Evolutionary conservation across 352 stramenopile genomes (phyloP).

Genomic region (Phytopythium montanum): DNA sequence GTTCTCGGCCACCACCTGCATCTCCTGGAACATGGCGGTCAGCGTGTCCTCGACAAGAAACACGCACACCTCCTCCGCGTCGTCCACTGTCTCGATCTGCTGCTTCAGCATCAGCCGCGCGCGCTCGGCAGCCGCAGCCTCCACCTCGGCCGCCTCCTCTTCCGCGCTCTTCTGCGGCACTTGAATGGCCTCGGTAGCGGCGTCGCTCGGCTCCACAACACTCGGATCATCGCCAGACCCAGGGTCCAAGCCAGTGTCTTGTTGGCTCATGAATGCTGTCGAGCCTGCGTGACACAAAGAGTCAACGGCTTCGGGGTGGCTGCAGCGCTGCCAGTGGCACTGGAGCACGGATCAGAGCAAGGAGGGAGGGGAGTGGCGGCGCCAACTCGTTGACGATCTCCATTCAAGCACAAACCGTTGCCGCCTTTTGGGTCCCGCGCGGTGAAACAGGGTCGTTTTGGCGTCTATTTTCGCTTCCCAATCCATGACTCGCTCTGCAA

Average conservation of each 20-base stretch:
- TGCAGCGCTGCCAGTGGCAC: not conserved
- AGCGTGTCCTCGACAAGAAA: constrained; percentile 30
- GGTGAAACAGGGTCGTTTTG: not conserved
- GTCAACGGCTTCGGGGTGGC: not conserved
- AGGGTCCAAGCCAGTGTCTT: not conserved
- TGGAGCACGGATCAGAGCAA: not conserved
- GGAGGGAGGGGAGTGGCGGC: not conserved
- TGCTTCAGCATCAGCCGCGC: not conserved
- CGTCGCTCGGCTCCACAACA: not conserved
- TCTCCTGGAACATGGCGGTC: constrained; percentile 41
- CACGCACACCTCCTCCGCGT: constrained; percentile 32
- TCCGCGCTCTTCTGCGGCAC: not conserved
- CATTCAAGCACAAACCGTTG: not conserved
- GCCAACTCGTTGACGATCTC: not conserved
- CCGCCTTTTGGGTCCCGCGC: not conserved
- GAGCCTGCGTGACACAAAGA: not conserved
- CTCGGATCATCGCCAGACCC: not conserved
- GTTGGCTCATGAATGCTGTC: not conserved
- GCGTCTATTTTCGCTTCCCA: not conserved
- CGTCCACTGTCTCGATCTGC: constrained; percentile 13
- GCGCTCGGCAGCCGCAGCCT: not conserved
- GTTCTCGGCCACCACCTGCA: constrained; percentile 36
- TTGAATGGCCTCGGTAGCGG: not conserved
- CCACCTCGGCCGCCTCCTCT: not conserved
- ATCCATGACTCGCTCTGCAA: not conserved